Conservation (phyloP, 1,284 basidiomycete genomes). For the Anthracocystis setariae region DNA sequence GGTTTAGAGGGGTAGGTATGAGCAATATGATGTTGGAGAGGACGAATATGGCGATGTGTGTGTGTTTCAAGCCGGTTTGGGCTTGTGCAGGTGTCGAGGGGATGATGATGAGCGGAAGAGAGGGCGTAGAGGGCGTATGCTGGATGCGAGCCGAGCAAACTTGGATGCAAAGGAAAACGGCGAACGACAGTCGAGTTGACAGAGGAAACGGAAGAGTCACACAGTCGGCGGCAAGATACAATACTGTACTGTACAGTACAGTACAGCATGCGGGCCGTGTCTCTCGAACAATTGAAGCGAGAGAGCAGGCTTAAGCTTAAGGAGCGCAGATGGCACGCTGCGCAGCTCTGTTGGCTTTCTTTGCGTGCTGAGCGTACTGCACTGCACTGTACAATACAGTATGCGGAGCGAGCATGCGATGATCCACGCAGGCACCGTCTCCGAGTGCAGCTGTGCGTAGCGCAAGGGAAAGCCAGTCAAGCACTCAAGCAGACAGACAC, state of each 20-base stretch:
- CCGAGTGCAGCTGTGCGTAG: slow-evolving; percentile 5
- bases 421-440: slow-evolving; percentile 10
- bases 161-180: not conserved
- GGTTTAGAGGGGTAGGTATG: no score
- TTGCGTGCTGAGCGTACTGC: no score
- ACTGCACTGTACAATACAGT: slow-evolving; percentile 1
- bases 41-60: not conserved
- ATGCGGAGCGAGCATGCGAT: not conserved
- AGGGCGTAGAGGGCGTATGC: not conserved
- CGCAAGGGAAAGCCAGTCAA: not conserved
- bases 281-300: no score
- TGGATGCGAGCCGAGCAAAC: slow-evolving; percentile 1
- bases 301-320: no score
- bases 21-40: not conserved
- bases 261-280: no score
- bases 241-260: no score
- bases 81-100: not conserved
- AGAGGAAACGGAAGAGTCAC: not conserved
- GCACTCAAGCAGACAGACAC: not conserved
- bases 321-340: no score
- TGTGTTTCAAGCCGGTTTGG: not conserved
- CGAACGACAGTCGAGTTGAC: not conserved
- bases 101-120: not conserved
- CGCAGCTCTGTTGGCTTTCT: not conserved
- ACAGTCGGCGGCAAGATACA: no score